These are phyloP conservation scores for Massospora cicadina DNA, from an alignment of 371 early-diverging fungal species.

Conservation along the genomic window DNA sequence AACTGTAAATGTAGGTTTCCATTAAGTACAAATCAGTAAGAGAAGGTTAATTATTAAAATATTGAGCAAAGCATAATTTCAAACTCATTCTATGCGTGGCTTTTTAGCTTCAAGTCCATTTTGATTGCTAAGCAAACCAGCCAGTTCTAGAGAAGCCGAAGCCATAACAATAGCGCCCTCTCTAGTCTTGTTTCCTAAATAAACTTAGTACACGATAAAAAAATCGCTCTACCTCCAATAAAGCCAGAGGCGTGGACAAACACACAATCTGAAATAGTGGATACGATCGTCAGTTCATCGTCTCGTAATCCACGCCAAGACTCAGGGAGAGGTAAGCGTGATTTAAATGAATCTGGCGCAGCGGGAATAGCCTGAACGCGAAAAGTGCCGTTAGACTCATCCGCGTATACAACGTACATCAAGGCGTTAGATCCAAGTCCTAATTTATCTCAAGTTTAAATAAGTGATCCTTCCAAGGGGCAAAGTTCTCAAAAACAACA, in stretches of 20 bases:
- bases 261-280: conserved; percentile 61
- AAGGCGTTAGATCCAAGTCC: conserved; percentile 22
- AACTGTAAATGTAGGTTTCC: no score
- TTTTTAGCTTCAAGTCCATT: background rate
- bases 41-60: no score
- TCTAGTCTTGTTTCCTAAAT: conserved; percentile 30
- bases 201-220: conserved; percentile 24
- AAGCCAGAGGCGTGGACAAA: conserved; percentile 96
- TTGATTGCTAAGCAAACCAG: background rate
- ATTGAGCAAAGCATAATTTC: no score
- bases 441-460: conserved; percentile 45
- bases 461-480: conserved; percentile 89
- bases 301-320: conserved; percentile 93
- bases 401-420: conserved; percentile 68
- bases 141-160: background rate
- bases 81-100: background rate
- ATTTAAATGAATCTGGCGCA: conserved; percentile 59
- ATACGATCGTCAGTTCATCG: conserved; percentile 54
- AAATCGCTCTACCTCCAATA: conserved; percentile 40
- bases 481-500: conserved; percentile 56
- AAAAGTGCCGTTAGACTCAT: conserved; percentile 41
- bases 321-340: conserved; percentile 80
- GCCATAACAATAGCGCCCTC: conserved; percentile 54
- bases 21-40: no score
- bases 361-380: conserved; percentile 67